Percentiles rank a stretch among this genome's conserved stretches.
Conservation (phyloP, 352 stramenopile genomes). For the Globisporangium megalacanthum region DNA sequence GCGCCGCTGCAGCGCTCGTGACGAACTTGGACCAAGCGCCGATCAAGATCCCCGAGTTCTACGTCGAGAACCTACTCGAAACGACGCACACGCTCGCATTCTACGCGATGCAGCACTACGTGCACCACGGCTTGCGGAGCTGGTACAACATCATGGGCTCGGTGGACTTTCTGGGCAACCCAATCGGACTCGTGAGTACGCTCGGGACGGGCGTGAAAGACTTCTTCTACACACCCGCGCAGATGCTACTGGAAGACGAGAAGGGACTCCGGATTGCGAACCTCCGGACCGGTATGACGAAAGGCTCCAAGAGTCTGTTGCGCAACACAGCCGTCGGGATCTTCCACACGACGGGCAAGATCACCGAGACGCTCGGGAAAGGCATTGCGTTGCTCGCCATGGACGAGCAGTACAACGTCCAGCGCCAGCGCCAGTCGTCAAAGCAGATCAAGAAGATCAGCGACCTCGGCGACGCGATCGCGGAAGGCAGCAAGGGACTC, state of each 20-base stretch:
- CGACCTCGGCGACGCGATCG: conserved; percentile 71
- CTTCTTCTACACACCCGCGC: conserved; percentile 93
- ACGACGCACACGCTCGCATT: conserved; percentile 81
- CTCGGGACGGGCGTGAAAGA: conserved; percentile 89
- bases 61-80: conserved; percentile 85
- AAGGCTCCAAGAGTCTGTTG: conserved; percentile 83
- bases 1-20: conserved; percentile 69
- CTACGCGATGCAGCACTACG: conserved; percentile 85
- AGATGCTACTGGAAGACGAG: conserved; percentile 90
- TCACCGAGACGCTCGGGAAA: conserved; percentile 86
- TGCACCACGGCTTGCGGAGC: conserved; percentile 75
- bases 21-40: conserved; percentile 84
- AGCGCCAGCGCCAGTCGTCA: conserved; percentile 70
- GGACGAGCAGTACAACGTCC: conserved; percentile 85
- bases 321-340: conserved; percentile 85
- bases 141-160: conserved; percentile 89
- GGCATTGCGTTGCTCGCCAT: conserved; percentile 81
- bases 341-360: conserved; percentile 88
- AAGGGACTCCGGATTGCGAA: conserved; percentile 83
- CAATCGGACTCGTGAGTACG: conserved; percentile 86
- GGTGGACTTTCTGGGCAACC: conserved; percentile 88
- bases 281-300: conserved; percentile 82
- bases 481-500: conserved; percentile 77
- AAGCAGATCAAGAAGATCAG: conserved; percentile 74
- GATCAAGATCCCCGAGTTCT: conserved; percentile 87